Base-by-base conservation (phyloP, 2,329 filamentous ascomycete species). In the Sporothrix brasiliensis region DNA sequence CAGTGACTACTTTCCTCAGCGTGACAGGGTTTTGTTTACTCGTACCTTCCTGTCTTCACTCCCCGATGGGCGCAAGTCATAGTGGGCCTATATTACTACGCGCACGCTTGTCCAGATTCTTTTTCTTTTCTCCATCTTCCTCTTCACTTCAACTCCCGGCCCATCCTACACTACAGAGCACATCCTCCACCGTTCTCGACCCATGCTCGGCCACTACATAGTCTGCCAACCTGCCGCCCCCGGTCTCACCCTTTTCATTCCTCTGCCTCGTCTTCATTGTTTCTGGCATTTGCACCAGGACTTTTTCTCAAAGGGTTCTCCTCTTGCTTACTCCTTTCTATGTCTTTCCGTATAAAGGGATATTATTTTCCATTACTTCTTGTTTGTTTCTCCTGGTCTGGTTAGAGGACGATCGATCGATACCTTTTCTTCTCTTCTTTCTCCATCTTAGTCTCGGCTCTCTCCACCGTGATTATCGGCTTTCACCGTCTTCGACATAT, bases 31-130 rank as follows among this genome's bases (percentile, higher is more conserved):
- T 24, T 34, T 58, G 54, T 61, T 61, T 61, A 61, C 58, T 56
- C 54, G 16, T 58, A 39, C 54, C 54, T 58, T 16, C 54, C 30
- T 34, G 27, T 16, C 27, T 39, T 30, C 10, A 14, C n/a, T 19
- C 56, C 19, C 58, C 11, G 39, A 63, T 63, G 58, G 58, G 58
- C 58, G 39, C 58, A 63, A 63, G 58, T 63, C 58, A 63, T 47
- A 47, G 27, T 4, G 34, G 39, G 39, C 58, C 58, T 47, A 47
- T 47, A 44, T 63, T 63, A 63, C 58, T 63, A 63, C 58, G 58
- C 58, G 41, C 58, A 13, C 30, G 56, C n/a, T 21, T 39, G 30
- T 54, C 65, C 49, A 24, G 11, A 44, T 16, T n/a, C 27, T 30
- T 56, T 27, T 56, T n/a, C 34, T 19, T 24, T 39, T 21, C 56